Evolutionary conservation across 768 basidiomycete species (phyloP).

Genomic region (Termitomyces sp.): DNA sequence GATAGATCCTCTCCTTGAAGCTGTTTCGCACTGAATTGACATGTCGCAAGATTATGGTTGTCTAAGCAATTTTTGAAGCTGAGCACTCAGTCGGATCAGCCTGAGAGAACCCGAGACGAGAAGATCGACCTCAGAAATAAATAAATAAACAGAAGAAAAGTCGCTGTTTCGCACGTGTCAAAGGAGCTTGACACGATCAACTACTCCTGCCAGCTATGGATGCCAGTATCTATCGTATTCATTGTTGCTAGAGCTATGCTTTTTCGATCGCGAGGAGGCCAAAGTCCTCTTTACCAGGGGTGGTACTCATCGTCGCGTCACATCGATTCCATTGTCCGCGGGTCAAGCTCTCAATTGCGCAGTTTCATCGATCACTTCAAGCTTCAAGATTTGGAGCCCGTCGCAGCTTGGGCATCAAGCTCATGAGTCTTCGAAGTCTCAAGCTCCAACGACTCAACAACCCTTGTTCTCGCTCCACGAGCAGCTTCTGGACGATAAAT

Average conservation of each 20-base stretch:
- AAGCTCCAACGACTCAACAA: not conserved
- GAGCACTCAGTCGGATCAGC: too few species aligned
- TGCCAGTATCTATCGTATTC: not conserved
- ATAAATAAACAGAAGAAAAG: not conserved
- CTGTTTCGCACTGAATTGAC: too few species aligned
- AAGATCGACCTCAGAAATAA: too few species aligned
- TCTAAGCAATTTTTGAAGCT: not conserved
- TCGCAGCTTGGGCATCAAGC: not conserved
- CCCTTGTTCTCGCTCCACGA: not conserved
- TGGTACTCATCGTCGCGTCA: not conserved
- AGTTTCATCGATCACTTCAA: not conserved
- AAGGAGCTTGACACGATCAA: not conserved
- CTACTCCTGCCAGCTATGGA: not conserved
- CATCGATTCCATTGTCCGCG: not conserved
- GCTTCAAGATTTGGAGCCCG: not conserved
- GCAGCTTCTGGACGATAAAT: not conserved
- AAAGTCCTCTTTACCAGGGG: not conserved
- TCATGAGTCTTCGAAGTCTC: not conserved
- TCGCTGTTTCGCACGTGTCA: not conserved
- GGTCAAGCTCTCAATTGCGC: not conserved
- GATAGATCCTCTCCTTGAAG: too few species aligned
- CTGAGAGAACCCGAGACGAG: too few species aligned
- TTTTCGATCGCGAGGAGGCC: not conserved
- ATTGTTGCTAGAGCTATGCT: not conserved
- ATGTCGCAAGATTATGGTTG: too few species aligned